Evolutionary conservation across 2,329 filamentous ascomycete species (phyloP), one percentile per base, ranked within the genome.

Genomic region (Cladosporium sphaerospermum): DNA sequence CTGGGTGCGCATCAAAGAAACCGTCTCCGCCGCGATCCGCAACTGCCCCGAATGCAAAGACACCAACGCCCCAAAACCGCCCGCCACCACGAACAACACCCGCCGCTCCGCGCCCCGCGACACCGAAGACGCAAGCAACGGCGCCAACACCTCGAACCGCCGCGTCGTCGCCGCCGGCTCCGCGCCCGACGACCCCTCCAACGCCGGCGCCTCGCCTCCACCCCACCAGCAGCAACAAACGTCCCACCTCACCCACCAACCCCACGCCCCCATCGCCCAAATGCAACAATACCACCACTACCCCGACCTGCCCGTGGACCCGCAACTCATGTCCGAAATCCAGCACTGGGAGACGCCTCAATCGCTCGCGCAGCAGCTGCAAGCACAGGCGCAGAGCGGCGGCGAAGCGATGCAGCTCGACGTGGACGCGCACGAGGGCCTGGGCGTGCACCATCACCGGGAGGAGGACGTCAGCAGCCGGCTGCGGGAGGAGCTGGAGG

Each of bases 1-100:
- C 72, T 99, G 93, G 93, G 91, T 95, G 45, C 83, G 92, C 56
- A 97, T 97, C 74, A 99, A 97, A 70, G 91, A 96, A 72, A 97
- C 92, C 1, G 93, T 96, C 57, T 93, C 87, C 67, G 85, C 92
- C 67, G 91, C 96, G 62, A 96, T 97, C 71, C 86, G 88, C 62
- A 92, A 93, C 64, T 99, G 93, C 71, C 74, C 80, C 7, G 85
- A 95, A 67, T 97, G 92, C 74, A 95, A 92, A 71, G 89, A 95
- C 56, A 88, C 88, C 68, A 74, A 78, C 32, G 74, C 78, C 4
- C 58, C 61, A 13, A 65, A 62, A 43, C 18, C 50, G 33, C 44
- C 46, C 10, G 40, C 37, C 18, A 53, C 42, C 3, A 16, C 45
- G 9, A 28, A 31, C 2, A 44, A 31, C 33, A 33, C 46, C 19